Evolutionary conservation across 1,284 basidiomycete genomes (phyloP), one percentile per base, ranked within the genome.

Genomic region (Papiliotrema flavescens): DNA sequence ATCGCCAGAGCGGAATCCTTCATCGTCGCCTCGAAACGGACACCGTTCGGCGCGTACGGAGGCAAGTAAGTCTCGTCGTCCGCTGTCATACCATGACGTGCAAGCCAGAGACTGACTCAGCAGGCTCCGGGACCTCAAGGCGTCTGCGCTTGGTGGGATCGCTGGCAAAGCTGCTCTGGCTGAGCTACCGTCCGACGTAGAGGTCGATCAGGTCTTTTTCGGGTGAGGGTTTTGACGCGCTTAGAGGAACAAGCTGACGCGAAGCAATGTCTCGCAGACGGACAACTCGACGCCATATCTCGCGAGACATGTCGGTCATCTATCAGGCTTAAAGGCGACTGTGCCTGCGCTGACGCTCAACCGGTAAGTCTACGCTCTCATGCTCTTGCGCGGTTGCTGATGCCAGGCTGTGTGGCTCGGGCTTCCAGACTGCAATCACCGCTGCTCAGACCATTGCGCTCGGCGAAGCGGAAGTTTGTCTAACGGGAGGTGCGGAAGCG

Each of bases 261-360:
- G 4, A 52, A 79, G 77, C 14, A 71, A 74, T 50, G 78, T 79
- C 7, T 65, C 73, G 20, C 75, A 78, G 51, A 70, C 75, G 0
- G 78, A 79, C 58, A 79, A 77, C 59, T 78, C 80, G 6, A 79
- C 78, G 0, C 78, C 81, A 1, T 82, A 81, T 66, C 71, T 81
- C n/a, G 76, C 81, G 3, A 69, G 81, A 26, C 81, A 82, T 61
- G 80, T 82, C 23, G 80, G 80, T 0, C 80, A 81, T 63, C 73
- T 79, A 20, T 76, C 79, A 9, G 80, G 80, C 2, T 61, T 82
- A 5, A 76, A 76, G 0, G 73, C 79, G 19, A 78, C 76, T 17
- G 75, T 78, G 1, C 81, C 81, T n/a, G 81, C 81, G 5, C 65
- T 82, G 24, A 82, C 80, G 0, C 65, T 81, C 44, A 83, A 83